A percentile compares a stretch with the other conserved stretches of the same genome.
These are phyloP conservation scores for Pyrrhoderma lamaoense DNA, from an alignment of 1,284 basidiomycete genomes.

Conservation along the genomic window DNA sequence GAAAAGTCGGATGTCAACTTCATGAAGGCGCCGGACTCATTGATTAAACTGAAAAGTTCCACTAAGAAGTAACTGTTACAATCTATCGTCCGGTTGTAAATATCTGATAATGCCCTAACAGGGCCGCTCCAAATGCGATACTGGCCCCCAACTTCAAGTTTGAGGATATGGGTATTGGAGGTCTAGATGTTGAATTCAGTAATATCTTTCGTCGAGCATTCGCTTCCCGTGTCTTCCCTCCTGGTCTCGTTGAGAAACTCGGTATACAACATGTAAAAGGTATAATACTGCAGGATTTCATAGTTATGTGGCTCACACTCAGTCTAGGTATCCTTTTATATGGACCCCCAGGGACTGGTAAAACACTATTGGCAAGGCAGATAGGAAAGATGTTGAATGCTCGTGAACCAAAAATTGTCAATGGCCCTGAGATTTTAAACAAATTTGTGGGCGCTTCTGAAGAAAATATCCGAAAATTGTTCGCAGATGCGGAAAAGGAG, in stretches of 20 bases:
- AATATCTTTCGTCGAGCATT: constrained; percentile 99
- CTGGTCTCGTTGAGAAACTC: constrained; percentile 92
- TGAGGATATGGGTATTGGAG: constrained; percentile 99
- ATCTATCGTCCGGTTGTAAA: neutral
- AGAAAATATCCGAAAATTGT: constrained; percentile 97
- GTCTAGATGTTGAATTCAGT: constrained; percentile 91
- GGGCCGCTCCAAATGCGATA: constrained; percentile 90
- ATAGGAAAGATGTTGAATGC: constrained; percentile 99
- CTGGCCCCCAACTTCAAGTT: constrained; percentile 99
- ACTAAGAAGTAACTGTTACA: constrained; percentile 65
- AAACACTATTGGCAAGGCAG: constrained; percentile 96
- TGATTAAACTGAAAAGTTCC: constrained; percentile 89
- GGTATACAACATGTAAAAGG: constrained; percentile 99
- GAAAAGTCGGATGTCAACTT: constrained; percentile 87
- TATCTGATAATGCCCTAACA: constrained; percentile 25
- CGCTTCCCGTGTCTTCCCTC: constrained; percentile 96
- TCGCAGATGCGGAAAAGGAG: constrained; percentile 97
- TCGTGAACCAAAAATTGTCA: constrained; percentile 96
- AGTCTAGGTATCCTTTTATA: constrained; percentile 83
- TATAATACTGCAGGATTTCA: constrained; percentile 26
- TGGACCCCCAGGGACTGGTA: constrained; percentile 97
- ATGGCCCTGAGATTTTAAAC: constrained; percentile 96
- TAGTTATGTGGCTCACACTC: neutral
- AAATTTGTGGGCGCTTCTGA: constrained; percentile 98
- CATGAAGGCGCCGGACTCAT: constrained; percentile 74